Evolutionary conservation across 1,284 basidiomycete species (phyloP).

Genomic region (Coniophora puteana): DNA sequence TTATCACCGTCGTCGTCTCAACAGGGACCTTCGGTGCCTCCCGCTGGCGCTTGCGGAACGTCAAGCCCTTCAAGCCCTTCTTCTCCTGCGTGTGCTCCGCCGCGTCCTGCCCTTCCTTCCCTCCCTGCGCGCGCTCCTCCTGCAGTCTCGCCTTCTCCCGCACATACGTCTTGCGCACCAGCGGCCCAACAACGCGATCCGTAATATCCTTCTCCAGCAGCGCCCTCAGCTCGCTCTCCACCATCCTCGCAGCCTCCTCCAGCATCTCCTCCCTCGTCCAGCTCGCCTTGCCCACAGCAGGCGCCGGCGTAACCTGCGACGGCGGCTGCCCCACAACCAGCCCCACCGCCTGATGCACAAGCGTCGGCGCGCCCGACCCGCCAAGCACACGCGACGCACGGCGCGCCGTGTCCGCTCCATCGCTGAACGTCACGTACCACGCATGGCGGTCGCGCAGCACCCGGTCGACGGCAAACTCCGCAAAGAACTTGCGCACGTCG

Average conservation of each 20-base stretch:
- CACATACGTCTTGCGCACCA: conserved; percentile 51
- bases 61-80: conserved; percentile 57
- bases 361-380: conserved; percentile 42
- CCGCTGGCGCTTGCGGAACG: conserved; percentile 63
- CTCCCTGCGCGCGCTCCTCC: conserved; percentile 11
- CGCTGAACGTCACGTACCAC: conserved; percentile 69
- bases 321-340: conserved; percentile 56
- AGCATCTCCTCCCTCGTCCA: conserved; percentile 62
- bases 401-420: conserved; percentile 53
- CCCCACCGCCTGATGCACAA: conserved; percentile 57
- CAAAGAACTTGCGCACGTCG: conserved; percentile 58
- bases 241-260: conserved; percentile 54
- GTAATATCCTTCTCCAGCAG: conserved; percentile 69
- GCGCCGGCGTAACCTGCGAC: conserved; percentile 26
- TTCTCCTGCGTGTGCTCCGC: conserved; percentile 29
- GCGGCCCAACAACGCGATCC: conserved; percentile 57
- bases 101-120: conserved; percentile 13
- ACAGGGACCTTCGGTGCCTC: conserved; percentile 25
- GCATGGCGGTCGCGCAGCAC: conserved; percentile 65
- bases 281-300: conserved; percentile 34
- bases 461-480: conserved; percentile 62
- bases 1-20: conserved; percentile 32
- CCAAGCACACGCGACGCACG: conserved; percentile 57
- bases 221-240: conserved; percentile 58
- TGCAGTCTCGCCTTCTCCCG: conserved; percentile 41